These are phyloP conservation scores for Hylodesmum podocarpum DNA, from an alignment of 306 rosid species.

Conservation along the genomic window DNA sequence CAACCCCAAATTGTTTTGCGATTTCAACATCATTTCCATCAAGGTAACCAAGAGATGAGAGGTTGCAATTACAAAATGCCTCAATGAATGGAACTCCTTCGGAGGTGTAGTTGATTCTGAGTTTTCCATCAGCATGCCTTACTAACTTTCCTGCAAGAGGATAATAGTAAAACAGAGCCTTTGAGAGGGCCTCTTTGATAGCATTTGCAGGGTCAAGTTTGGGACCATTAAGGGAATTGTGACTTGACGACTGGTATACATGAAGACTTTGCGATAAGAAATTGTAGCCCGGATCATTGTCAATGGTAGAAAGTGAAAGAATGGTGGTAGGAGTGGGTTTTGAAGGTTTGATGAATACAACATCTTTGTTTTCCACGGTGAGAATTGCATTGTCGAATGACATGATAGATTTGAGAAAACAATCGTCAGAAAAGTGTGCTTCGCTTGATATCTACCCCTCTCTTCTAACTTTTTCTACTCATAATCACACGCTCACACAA, in stretches of 20 bases:
- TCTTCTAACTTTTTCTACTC: too few species aligned
- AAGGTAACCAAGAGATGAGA: too few species aligned
- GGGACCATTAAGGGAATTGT: neutral
- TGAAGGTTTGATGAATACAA: constrained; percentile 24
- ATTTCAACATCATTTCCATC: constrained; percentile 28
- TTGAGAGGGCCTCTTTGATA: constrained; percentile 40
- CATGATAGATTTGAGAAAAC: too few species aligned
- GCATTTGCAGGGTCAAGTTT: constrained; percentile 23
- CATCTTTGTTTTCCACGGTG: neutral
- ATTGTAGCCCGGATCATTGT: neutral
- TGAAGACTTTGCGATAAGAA: neutral
- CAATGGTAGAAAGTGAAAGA: constrained; percentile 37
- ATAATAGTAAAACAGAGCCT: constrained; percentile 34
- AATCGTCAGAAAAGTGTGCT: too few species aligned
- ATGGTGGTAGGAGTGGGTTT: constrained; percentile 18
- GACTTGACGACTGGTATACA: neutral
- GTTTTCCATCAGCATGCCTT: too few species aligned
- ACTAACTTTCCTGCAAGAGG: constrained; percentile 47
- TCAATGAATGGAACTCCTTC: too few species aligned
- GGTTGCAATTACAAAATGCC: too few species aligned
- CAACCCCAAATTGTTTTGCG: neutral
- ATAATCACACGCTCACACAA: too few species aligned
- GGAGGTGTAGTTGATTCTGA: too few species aligned
- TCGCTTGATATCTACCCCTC: too few species aligned
- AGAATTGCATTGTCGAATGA: neutral